Conservation (phyloP, 179 eudicot genomes). For the Amaranthus tricolor region DNA sequence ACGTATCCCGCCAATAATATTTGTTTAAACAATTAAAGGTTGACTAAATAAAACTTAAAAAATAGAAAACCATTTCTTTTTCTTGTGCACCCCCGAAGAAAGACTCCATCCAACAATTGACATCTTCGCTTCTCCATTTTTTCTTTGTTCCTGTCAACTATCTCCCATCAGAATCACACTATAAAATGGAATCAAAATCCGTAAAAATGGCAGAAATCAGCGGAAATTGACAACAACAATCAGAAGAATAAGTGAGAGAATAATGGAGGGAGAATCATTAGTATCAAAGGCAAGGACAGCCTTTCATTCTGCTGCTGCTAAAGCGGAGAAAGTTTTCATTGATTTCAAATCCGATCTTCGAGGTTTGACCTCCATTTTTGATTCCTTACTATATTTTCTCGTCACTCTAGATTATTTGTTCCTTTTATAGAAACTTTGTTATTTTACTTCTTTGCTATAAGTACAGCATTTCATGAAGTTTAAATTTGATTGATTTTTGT, state of each 20-base stretch:
- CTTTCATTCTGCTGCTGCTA: constrained; percentile 94
- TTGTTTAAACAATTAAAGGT: not conserved
- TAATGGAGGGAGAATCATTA: constrained; percentile 58
- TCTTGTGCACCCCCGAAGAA: too few species aligned
- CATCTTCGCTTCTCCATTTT: not conserved
- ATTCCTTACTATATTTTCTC: constrained; percentile 28
- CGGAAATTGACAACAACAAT: not conserved
- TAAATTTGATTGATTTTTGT: too few species aligned
- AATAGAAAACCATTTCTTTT: not conserved
- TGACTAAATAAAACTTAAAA: not conserved
- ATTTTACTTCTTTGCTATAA: not conserved
- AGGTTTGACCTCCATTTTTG: constrained; percentile 36
- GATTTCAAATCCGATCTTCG: constrained; percentile 76
- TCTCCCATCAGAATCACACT: not conserved
- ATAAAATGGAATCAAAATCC: constrained; percentile 2
- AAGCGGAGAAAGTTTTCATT: constrained; percentile 77
- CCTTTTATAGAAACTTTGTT: not conserved
- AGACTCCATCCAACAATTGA: too few species aligned
- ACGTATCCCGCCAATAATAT: too few species aligned
- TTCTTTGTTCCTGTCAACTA: not conserved
- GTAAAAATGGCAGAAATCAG: constrained; percentile 5
- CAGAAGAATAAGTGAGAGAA: not conserved
- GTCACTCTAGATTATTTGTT: not conserved
- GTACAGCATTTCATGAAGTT: not conserved
- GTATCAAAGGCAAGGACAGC: constrained; percentile 85